Conservation (phyloP, 148 eudicot genomes). For the Pharnaceum exiguum region DNA sequence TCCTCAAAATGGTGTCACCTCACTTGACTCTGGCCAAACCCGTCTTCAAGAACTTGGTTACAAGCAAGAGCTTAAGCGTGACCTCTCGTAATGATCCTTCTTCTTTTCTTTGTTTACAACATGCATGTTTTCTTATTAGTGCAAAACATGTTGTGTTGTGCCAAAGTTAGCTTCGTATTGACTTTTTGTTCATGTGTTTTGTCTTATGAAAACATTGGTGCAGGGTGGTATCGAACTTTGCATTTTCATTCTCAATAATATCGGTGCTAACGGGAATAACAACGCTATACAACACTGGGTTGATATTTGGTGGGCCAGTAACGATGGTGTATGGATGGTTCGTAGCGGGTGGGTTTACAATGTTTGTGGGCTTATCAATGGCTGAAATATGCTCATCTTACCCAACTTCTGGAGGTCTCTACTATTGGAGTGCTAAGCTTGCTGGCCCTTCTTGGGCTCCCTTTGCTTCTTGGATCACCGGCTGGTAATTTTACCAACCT, state of each 20-base stretch:
- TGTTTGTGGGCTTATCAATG: conserved; percentile 83
- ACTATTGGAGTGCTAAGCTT: conserved; percentile 94
- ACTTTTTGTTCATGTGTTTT: neutral
- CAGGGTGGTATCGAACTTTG: conserved; percentile 81
- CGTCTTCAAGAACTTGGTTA: conserved; percentile 70
- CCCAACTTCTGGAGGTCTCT: conserved; percentile 91
- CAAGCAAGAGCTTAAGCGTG: conserved; percentile 92
- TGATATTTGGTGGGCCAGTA: conserved; percentile 69
- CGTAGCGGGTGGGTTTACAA: conserved; percentile 66
- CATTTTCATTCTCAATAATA: conserved; percentile 78
- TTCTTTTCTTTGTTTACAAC: neutral
- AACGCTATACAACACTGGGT: conserved; percentile 62
- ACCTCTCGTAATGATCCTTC: conserved; percentile 53
- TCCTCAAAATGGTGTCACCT: conserved; percentile 7
- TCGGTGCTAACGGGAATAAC: conserved; percentile 85
- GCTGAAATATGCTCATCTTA: conserved; percentile 92
- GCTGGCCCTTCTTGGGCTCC: conserved; percentile 89
- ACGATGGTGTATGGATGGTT: conserved; percentile 78
- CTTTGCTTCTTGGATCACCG: conserved; percentile 91
- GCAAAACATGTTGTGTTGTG: too few species aligned
- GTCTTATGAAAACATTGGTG: conserved; percentile 8
- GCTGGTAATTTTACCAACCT: conserved; percentile 44
- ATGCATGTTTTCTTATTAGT: too few species aligned
- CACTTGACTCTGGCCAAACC: conserved; percentile 49
- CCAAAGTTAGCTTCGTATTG: too few species aligned